phyloP scores from a whole-genome alignment of 108 stramenopile genomes.

The Cylindrotheca closterium region DNA sequence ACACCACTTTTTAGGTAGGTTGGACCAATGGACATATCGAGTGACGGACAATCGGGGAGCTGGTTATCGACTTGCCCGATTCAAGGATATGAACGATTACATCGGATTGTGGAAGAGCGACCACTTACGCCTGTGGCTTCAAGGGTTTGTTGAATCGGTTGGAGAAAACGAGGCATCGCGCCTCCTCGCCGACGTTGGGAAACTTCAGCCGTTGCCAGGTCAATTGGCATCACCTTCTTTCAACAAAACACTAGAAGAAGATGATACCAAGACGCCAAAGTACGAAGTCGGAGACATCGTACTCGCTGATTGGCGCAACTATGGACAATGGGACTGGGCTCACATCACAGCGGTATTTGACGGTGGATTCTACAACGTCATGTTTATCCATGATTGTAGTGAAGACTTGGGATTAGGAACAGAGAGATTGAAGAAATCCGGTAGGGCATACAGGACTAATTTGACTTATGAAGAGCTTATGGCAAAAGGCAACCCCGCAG shows the following conservation, averaged over 20 bases:
- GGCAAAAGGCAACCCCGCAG: background rate
- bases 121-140: constrained; percentile 9
- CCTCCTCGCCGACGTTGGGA: constrained; percentile 8
- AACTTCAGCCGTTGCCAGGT: constrained; percentile 10
- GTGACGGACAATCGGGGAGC: constrained; percentile 13
- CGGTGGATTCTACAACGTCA: constrained; percentile 16
- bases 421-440: background rate
- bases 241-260: background rate
- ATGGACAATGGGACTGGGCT: constrained; percentile 21
- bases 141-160: constrained; percentile 11
- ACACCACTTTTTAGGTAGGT: constrained; percentile 16
- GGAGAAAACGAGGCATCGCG: constrained; percentile 6
- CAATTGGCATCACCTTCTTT: background rate
- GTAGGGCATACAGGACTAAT: background rate
- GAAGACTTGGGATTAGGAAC: constrained; percentile 14
- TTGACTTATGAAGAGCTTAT: background rate
- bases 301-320: constrained; percentile 10
- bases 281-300: constrained; percentile 26
- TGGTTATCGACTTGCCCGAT: constrained; percentile 21
- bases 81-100: constrained; percentile 11
- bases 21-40: constrained; percentile 15
- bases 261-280: background rate
- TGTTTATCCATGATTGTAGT: constrained; percentile 18
- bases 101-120: constrained; percentile 1
- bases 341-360: constrained; percentile 5